A percentile compares a stretch with the other conserved stretches of the same genome.
These are phyloP conservation scores for Chlorella sp. DNA, from an alignment of 139 green algal species.

Conservation along the genomic window DNA sequence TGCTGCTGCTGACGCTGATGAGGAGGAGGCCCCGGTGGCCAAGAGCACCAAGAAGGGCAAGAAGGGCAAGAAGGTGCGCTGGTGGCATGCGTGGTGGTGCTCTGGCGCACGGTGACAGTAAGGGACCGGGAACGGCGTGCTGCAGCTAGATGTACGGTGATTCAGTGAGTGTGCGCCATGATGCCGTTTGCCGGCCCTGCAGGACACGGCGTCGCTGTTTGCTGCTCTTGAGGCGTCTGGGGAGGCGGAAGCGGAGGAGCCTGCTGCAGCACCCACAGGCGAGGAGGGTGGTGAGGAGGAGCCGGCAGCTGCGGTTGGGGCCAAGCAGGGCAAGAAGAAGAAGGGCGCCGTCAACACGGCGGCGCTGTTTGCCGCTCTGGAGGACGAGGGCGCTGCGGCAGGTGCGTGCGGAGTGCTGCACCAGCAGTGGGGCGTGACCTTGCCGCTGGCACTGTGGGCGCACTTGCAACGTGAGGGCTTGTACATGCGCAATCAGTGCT, in stretches of 20 bases:
- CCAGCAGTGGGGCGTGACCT: not conserved
- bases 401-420: not conserved
- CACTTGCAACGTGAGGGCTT: too few relatives aligned
- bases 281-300: slow-evolving; percentile 26
- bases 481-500: too few relatives aligned
- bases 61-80: slow-evolving; percentile 26
- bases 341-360: slow-evolving; percentile 28
- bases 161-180: too few relatives aligned
- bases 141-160: too few relatives aligned
- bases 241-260: slow-evolving; percentile 33
- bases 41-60: slow-evolving; percentile 22
- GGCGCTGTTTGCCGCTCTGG: slow-evolving; percentile 25
- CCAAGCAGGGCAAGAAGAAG: slow-evolving; percentile 22
- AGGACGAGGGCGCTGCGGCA: slow-evolving; percentile 11
- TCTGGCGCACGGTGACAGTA: not conserved
- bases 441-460: too few relatives aligned
- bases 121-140: too few relatives aligned
- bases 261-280: slow-evolving; percentile 31
- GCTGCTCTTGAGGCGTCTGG: slow-evolving; percentile 17
- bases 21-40: slow-evolving; percentile 7
- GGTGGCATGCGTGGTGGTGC: not conserved
- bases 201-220: slow-evolving; percentile 7
- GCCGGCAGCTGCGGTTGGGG: slow-evolving; percentile 4
- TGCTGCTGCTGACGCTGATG: slow-evolving; percentile 34
- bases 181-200: not conserved